These are phyloP conservation scores for Rhynchospora pubera DNA, from an alignment of 176 grass and related monocot genomes.

Conservation along the genomic window DNA sequence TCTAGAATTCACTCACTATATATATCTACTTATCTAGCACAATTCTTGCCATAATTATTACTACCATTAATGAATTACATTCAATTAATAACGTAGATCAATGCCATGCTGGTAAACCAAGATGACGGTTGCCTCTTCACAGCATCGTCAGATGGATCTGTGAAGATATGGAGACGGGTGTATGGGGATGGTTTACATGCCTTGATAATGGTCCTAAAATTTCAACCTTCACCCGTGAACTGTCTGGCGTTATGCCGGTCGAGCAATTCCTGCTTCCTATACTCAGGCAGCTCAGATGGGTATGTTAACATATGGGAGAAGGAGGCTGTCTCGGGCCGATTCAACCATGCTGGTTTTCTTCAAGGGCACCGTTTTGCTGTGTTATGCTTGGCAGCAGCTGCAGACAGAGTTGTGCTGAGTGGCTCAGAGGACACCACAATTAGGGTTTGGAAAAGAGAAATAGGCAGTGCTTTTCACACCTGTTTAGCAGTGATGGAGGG, in stretches of 20 bases:
- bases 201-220: conserved; percentile 56
- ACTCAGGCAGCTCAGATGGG: conserved; percentile 70
- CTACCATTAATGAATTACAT: background rate
- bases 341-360: conserved; percentile 51
- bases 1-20: too few relatives aligned
- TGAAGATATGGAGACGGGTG: conserved; percentile 84
- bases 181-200: conserved; percentile 59
- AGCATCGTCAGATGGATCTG: conserved; percentile 51
- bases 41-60: too few relatives aligned
- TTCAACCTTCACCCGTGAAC: conserved; percentile 71
- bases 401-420: conserved; percentile 49
- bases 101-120: conserved; percentile 66
- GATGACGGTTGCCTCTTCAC: conserved; percentile 80
- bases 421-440: conserved; percentile 88
- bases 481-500: conserved; percentile 87
- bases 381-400: conserved; percentile 53
- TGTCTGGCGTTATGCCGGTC: conserved; percentile 34
- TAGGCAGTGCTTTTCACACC: conserved; percentile 38
- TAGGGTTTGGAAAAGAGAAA: conserved; percentile 66
- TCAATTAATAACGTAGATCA: conserved; percentile 21
- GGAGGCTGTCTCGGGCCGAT: conserved; percentile 53
- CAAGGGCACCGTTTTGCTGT: conserved; percentile 72
- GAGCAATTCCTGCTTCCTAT: conserved; percentile 46
- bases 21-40: too few relatives aligned
- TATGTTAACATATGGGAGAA: conserved; percentile 93